phyloP scores from a whole-genome alignment of 768 basidiomycete genomes.

The Phlebiopsis gigantea region DNA sequence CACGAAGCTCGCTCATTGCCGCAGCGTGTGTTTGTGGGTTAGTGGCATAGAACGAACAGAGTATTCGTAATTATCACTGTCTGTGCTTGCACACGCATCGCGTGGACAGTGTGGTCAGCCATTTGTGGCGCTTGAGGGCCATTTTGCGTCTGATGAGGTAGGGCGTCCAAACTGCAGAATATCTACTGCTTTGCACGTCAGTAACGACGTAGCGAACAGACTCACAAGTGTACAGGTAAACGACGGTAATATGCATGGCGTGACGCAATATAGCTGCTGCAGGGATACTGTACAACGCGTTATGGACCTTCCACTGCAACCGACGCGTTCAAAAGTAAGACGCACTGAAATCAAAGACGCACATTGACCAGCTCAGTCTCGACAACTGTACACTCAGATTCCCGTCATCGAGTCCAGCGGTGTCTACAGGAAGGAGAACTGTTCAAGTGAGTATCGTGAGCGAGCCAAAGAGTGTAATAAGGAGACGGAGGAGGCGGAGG shows the following conservation, averaged over 20 bases:
- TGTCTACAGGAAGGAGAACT: constrained; percentile 53
- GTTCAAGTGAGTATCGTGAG: constrained; percentile 53
- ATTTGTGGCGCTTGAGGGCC: constrained; percentile 47
- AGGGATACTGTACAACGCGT: constrained; percentile 13
- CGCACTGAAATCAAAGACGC: constrained; percentile 8
- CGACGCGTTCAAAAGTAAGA: too few relatives aligned
- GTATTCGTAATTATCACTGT: constrained; percentile 66
- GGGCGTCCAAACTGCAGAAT: constrained; percentile 46
- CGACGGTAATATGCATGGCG: constrained; percentile 52
- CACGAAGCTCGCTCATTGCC: constrained; percentile 53
- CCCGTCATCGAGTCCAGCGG: constrained; percentile 33
- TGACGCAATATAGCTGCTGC: constrained; percentile 33
- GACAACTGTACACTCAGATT: constrained; percentile 29
- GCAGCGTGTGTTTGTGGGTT: constrained; percentile 40
- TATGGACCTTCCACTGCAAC: background rate
- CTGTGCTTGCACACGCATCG: constrained; percentile 55
- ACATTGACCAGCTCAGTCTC: constrained; percentile 49
- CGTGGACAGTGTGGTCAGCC: constrained; percentile 55
- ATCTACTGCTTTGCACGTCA: too few relatives aligned
- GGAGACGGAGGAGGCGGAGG: constrained; percentile 48
- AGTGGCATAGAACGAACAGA: constrained; percentile 50
- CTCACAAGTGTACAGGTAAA: constrained; percentile 44
- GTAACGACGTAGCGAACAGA: background rate
- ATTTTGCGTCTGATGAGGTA: constrained; percentile 59
- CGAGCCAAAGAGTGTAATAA: constrained; percentile 54